Evolutionary conservation across 2,329 filamentous ascomycete genomes (phyloP).

Genomic region (Chrysoporthe cubensis): DNA sequence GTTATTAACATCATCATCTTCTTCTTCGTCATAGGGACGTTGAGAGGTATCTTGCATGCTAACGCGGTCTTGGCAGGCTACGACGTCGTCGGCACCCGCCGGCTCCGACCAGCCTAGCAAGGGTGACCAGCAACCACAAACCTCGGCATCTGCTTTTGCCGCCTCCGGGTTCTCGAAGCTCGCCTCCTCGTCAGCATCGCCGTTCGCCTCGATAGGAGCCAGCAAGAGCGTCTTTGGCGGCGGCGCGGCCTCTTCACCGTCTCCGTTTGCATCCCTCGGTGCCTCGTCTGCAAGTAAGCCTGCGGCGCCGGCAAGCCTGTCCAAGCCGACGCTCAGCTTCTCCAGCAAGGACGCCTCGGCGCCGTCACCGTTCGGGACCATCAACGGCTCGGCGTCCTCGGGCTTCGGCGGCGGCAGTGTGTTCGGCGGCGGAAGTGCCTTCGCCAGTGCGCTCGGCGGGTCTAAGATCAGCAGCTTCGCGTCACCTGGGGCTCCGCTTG

Average conservation of each 20-base stretch:
- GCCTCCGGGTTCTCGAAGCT: slow-evolving; percentile 71
- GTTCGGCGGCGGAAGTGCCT: slow-evolving; percentile 49
- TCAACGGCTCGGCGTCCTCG: slow-evolving; percentile 38
- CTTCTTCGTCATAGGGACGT: neutral
- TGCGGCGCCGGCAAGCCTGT: slow-evolving; percentile 34
- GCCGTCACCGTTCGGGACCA: slow-evolving; percentile 52
- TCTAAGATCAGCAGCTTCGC: slow-evolving; percentile 70
- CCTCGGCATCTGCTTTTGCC: slow-evolving; percentile 67
- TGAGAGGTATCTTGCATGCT: neutral
- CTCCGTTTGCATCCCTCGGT: slow-evolving; percentile 41
- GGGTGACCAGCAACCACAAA: slow-evolving; percentile 41
- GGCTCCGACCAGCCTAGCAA: slow-evolving; percentile 33
- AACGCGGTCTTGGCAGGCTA: slow-evolving; percentile 27
- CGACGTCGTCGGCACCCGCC: slow-evolving; percentile 32
- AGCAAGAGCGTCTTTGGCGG: slow-evolving; percentile 56
- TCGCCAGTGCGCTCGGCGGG: slow-evolving; percentile 44
- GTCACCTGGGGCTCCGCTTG: slow-evolving; percentile 53
- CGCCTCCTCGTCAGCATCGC: slow-evolving; percentile 62
- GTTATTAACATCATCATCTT: neutral
- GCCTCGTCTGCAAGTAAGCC: slow-evolving; percentile 36
- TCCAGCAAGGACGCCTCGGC: slow-evolving; percentile 40
- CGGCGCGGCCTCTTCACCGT: slow-evolving; percentile 45
- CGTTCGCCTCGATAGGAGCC: slow-evolving; percentile 61
- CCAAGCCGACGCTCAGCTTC: slow-evolving; percentile 55
- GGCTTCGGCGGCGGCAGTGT: slow-evolving; percentile 38